Base-by-base conservation (phyloP, 169 alveolate genomes). In the Plasmodium vivax region DNA sequence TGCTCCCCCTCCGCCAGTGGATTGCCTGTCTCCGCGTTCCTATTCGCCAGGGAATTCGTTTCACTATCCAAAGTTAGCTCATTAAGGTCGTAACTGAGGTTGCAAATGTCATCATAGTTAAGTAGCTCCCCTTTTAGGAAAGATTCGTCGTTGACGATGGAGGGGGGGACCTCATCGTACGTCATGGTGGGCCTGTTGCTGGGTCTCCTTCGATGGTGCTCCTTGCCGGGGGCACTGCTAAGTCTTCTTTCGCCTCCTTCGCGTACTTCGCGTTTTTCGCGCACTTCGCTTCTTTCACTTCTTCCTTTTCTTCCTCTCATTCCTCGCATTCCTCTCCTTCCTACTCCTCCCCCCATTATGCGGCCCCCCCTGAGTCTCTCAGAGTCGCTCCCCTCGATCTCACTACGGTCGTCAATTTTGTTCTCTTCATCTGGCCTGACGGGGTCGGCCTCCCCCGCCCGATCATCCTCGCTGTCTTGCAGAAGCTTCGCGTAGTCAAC, bases 61-160 rank as follows among this genome's bases (percentile, higher is more conserved):
- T 90, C 94, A 51, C 45, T 74, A 43, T 90, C 91, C 38, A 85
- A 1, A 4, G 93, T 9, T 8, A 73, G 68, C 6, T 85, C 80
- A 2, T 85, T 73, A n/a, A 80, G 7, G 23, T 45, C 83, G 51
- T 90, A 90, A 30, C 91, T 80, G 14, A 90, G 73, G 45, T 47
- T 81, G 54, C 54, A 90, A 5, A 90, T 80, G 54, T 80, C 94
- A 19, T 80, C 62, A 81, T 80, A 90, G 43, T 90, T 73, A 3
- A 90, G 41, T 36, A 80, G 8, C 23, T 90, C 90, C 38, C 90
- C 90, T 80, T 90, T 71, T 79, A 90, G 51, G 19, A 58, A 80
- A 9, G 82, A 16, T 0, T 90, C 94, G 23, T 68, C 43, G 34
- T 87, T 79, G 2, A 87, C 14, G 27, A 87, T 19, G 36, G 88